A percentile compares a stretch with the other conserved stretches of the same genome.
Evolutionary conservation across 2,329 filamentous ascomycete species (phyloP).

Genomic region (Talaromyces sp.): DNA sequence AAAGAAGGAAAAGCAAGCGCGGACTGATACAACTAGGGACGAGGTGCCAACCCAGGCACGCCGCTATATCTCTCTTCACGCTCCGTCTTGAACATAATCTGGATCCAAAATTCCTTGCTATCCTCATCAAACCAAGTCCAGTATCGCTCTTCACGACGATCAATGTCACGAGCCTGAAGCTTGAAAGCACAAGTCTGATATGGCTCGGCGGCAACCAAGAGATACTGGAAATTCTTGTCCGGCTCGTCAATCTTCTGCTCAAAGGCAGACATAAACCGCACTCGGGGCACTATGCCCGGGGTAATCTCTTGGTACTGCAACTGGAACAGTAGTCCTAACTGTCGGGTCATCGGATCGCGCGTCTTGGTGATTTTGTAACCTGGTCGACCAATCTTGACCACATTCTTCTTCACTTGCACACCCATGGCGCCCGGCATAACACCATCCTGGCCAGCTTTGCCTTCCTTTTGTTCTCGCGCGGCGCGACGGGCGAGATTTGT

Average conservation of each 20-base stretch:
- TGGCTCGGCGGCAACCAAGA: slow-evolving; percentile 90
- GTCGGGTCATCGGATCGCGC: slow-evolving; percentile 78
- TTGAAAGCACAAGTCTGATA: slow-evolving; percentile 98
- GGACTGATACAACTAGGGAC: slow-evolving; percentile 17
- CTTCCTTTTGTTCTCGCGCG: slow-evolving; percentile 91
- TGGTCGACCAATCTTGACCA: slow-evolving; percentile 91
- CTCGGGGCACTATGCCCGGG: slow-evolving; percentile 68
- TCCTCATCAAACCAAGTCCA: slow-evolving; percentile 96
- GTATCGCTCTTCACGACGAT: slow-evolving; percentile 79
- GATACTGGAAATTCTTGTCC: slow-evolving; percentile 90
- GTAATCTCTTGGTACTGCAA: slow-evolving; percentile 91
- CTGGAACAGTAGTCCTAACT: slow-evolving; percentile 91
- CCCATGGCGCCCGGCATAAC: slow-evolving; percentile 70
- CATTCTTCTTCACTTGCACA: slow-evolving; percentile 73
- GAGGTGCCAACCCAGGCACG: slow-evolving; percentile 60
- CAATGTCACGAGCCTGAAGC: slow-evolving; percentile 87
- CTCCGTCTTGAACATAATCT: slow-evolving; percentile 98
- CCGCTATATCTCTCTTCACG: slow-evolving; percentile 81
- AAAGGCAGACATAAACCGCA: slow-evolving; percentile 96
- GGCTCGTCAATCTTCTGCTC: slow-evolving; percentile 94
- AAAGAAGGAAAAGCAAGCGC: background rate
- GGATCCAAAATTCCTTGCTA: slow-evolving; percentile 94
- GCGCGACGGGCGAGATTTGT: slow-evolving; percentile 94
- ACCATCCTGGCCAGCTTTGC: slow-evolving; percentile 56
- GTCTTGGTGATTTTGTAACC: slow-evolving; percentile 99